These are phyloP conservation scores for Penicillium sp. DNA, from an alignment of 2,329 filamentous ascomycete genomes.

Conservation along the genomic window DNA sequence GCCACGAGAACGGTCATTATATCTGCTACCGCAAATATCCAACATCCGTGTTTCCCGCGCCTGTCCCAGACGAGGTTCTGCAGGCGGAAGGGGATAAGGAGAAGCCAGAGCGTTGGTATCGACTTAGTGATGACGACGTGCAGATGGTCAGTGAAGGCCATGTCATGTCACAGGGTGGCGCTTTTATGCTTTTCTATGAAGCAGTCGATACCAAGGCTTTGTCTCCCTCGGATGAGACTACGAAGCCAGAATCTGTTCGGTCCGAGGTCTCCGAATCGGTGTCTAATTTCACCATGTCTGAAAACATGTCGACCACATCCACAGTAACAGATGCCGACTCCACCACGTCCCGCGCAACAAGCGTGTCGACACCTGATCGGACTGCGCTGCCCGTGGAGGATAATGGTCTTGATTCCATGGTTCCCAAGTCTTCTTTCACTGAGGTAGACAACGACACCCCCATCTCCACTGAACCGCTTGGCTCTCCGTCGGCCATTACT, in stretches of 20 bases:
- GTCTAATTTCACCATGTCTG: slow-evolving; percentile 32
- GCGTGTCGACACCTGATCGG: slow-evolving; percentile 32
- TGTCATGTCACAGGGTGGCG: slow-evolving; percentile 77
- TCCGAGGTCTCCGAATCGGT: slow-evolving; percentile 27
- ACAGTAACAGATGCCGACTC: slow-evolving; percentile 38
- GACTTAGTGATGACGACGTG: slow-evolving; percentile 88
- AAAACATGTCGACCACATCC: slow-evolving; percentile 36
- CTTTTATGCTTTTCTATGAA: slow-evolving; percentile 98
- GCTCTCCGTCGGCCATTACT: background rate
- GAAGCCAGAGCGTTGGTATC: slow-evolving; percentile 74
- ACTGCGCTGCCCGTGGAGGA: background rate
- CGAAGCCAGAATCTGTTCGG: slow-evolving; percentile 13
- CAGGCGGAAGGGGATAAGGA: slow-evolving; percentile 44
- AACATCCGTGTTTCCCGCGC: slow-evolving; percentile 41
- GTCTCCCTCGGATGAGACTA: background rate
- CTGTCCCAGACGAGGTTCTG: slow-evolving; percentile 40
- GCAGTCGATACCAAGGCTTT: slow-evolving; percentile 57
- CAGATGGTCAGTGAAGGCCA: slow-evolving; percentile 72
- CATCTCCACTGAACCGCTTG: background rate
- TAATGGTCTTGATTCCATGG: background rate
- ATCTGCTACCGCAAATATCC: slow-evolving; percentile 83
- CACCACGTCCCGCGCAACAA: slow-evolving; percentile 38
- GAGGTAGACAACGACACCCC: background rate
- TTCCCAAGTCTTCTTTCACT: background rate
- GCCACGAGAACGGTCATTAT: slow-evolving; percentile 95